phyloP scores from a whole-genome alignment of 257 asterid genomes.

The Gynochthodes officinalis region DNA sequence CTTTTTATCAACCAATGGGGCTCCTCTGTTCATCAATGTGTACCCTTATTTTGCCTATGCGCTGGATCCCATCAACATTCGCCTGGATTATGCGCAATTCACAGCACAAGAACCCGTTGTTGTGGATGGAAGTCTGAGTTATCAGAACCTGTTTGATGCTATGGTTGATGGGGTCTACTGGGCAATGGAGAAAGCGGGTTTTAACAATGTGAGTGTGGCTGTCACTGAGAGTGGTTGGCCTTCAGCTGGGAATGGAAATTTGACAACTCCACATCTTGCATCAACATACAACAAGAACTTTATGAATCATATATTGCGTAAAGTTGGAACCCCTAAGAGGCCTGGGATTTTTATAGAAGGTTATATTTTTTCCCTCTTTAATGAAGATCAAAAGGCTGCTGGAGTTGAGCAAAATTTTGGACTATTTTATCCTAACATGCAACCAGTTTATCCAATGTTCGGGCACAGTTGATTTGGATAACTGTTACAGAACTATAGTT shows the following conservation, averaged over 20 bases:
- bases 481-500: too few relatives aligned
- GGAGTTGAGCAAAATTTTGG: slow-evolving; percentile 24
- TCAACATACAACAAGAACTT: slow-evolving; percentile 19
- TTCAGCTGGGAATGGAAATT: slow-evolving; percentile 21
- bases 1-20: slow-evolving; percentile 11
- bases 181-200: slow-evolving; percentile 40
- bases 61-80: neutral
- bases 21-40: slow-evolving; percentile 32
- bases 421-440: slow-evolving; percentile 9
- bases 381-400: slow-evolving; percentile 24
- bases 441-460: slow-evolving; percentile 10
- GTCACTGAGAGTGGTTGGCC: slow-evolving; percentile 49
- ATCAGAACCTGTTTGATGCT: slow-evolving; percentile 38
- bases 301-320: neutral
- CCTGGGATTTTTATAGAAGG: slow-evolving; percentile 13
- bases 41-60: slow-evolving; percentile 47
- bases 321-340: slow-evolving; percentile 26
- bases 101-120: slow-evolving; percentile 11
- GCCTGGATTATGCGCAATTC: slow-evolving; percentile 33
- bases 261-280: slow-evolving; percentile 14
- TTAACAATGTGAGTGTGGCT: slow-evolving; percentile 20
- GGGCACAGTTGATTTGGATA: neutral
- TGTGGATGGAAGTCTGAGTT: slow-evolving; percentile 9
- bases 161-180: slow-evolving; percentile 34
- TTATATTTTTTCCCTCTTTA: slow-evolving; percentile 26